Evolutionary conservation across 2,329 filamentous ascomycete species (phyloP).

Genomic region (Botrytis pseudocinerea): DNA sequence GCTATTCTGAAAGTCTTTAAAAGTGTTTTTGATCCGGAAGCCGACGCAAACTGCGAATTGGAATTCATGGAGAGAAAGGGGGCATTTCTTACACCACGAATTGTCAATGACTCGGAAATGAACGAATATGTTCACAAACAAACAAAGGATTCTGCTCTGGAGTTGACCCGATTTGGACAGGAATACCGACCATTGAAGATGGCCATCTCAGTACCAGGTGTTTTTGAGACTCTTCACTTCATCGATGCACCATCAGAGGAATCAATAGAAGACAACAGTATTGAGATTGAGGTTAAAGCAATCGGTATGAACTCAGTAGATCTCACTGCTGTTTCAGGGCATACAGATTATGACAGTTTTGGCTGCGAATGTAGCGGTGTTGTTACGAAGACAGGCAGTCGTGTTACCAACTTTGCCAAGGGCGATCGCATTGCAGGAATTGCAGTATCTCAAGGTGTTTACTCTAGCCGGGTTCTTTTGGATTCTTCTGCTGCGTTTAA

Average conservation of each 20-base stretch:
- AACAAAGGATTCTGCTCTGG: slow-evolving; percentile 17
- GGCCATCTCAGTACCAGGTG: slow-evolving; percentile 32
- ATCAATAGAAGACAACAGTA: slow-evolving; percentile 29
- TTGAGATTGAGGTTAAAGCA: slow-evolving; percentile 40
- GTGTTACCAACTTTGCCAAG: slow-evolving; percentile 32
- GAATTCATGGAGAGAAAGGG: slow-evolving; percentile 16
- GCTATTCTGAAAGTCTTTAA: slow-evolving; percentile 10
- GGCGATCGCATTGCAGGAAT: slow-evolving; percentile 41
- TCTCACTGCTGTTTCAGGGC: slow-evolving; percentile 40
- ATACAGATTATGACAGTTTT: slow-evolving; percentile 38
- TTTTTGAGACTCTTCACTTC: slow-evolving; percentile 38
- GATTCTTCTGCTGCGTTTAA: slow-evolving; percentile 30
- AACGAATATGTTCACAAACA: slow-evolving; percentile 29
- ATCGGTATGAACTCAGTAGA: slow-evolving; percentile 39
- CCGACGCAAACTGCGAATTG: neutral
- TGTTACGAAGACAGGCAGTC: slow-evolving; percentile 39
- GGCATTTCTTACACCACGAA: slow-evolving; percentile 13
- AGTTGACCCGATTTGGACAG: slow-evolving; percentile 18
- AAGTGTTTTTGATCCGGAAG: neutral
- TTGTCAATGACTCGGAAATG: slow-evolving; percentile 30
- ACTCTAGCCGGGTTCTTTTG: slow-evolving; percentile 33
- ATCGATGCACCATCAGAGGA: slow-evolving; percentile 29
- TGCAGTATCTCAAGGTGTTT: slow-evolving; percentile 31
- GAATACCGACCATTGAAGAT: slow-evolving; percentile 32
- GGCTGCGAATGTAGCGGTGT: slow-evolving; percentile 44